Evolutionary conservation across 345 rosid genomes (phyloP).

Genomic region (Noccaea caerulescens): DNA sequence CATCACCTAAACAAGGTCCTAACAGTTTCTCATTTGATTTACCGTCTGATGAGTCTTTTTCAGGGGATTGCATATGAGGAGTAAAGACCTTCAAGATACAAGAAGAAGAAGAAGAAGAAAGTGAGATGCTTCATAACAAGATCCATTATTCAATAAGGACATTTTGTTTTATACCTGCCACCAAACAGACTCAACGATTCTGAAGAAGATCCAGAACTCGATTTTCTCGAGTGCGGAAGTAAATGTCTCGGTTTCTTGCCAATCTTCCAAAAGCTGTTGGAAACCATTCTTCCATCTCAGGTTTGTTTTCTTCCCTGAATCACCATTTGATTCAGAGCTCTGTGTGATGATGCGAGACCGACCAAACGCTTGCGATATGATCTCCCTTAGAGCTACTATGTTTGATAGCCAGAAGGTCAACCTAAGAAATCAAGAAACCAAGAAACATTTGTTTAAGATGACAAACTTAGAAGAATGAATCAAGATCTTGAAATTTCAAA

Average conservation of each 20-base stretch:
- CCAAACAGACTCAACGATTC: slow-evolving; percentile 94
- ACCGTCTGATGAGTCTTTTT: slow-evolving; percentile 46
- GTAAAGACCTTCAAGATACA: slow-evolving; percentile 68
- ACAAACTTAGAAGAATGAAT: background rate
- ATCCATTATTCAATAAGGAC: background rate
- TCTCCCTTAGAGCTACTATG: slow-evolving; percentile 77
- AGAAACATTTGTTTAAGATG: slow-evolving; percentile 12
- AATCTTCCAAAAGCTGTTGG: slow-evolving; percentile 62
- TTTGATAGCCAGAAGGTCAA: slow-evolving; percentile 95
- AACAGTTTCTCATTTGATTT: slow-evolving; percentile 54
- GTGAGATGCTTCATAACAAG: slow-evolving; percentile 18
- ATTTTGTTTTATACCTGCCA: slow-evolving; percentile 75
- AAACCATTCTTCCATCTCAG: slow-evolving; percentile 50
- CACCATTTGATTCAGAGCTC: slow-evolving; percentile 49
- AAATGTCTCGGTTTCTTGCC: slow-evolving; percentile 94
- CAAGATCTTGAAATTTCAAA: slow-evolving; percentile 14
- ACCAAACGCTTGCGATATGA: slow-evolving; percentile 78
- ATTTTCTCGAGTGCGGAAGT: slow-evolving; percentile 73
- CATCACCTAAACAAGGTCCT: slow-evolving; percentile 80
- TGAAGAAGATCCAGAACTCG: slow-evolving; percentile 91
- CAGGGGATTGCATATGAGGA: slow-evolving; percentile 87
- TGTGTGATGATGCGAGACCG: slow-evolving; percentile 48
- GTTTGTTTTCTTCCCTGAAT: slow-evolving; percentile 37
- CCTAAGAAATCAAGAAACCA: slow-evolving; percentile 50
- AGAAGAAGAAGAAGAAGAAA: slow-evolving; percentile 5